Conservation (phyloP, 2,329 filamentous ascomycete genomes). For the Xylaria sp. region DNA sequence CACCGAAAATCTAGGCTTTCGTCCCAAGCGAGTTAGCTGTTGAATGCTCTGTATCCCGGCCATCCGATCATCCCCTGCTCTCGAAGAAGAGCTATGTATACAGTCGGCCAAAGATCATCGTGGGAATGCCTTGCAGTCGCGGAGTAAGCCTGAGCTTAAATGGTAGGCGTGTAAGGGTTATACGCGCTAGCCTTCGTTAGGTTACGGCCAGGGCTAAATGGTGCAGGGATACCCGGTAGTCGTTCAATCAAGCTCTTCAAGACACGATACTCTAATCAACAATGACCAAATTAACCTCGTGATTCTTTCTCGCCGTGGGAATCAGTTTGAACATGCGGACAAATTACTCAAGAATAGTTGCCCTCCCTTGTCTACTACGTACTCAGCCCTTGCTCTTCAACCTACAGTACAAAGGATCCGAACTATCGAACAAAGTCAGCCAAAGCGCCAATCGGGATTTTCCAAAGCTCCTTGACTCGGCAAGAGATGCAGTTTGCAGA, state of each 20-base stretch:
- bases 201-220: conserved; percentile 9
- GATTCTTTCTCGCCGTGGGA: conserved; percentile 8
- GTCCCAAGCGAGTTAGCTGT: conserved; percentile 18
- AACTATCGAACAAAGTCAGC: conserved; percentile 3
- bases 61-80: conserved; percentile 28
- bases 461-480: background rate
- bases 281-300: conserved; percentile 21
- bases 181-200: conserved; percentile 26
- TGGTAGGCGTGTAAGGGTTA: conserved; percentile 26
- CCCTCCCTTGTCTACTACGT: background rate
- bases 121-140: conserved; percentile 34
- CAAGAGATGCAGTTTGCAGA: conserved; percentile 1
- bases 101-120: conserved; percentile 28
- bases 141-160: conserved; percentile 38
- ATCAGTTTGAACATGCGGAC: conserved; percentile 6
- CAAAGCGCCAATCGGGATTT: background rate
- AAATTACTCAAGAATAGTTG: conserved; percentile 2
- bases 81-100: conserved; percentile 7
- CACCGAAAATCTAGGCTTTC: conserved; percentile 27
- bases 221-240: conserved; percentile 34
- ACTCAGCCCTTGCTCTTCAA: background rate
- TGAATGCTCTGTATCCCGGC: conserved; percentile 15
- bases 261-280: conserved; percentile 17
- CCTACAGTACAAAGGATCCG: background rate
- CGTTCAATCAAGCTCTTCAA: conserved; percentile 31